phyloP scores from a whole-genome alignment of 192 early-diverging fungal species.

The Mycoemilia scoparia region DNA sequence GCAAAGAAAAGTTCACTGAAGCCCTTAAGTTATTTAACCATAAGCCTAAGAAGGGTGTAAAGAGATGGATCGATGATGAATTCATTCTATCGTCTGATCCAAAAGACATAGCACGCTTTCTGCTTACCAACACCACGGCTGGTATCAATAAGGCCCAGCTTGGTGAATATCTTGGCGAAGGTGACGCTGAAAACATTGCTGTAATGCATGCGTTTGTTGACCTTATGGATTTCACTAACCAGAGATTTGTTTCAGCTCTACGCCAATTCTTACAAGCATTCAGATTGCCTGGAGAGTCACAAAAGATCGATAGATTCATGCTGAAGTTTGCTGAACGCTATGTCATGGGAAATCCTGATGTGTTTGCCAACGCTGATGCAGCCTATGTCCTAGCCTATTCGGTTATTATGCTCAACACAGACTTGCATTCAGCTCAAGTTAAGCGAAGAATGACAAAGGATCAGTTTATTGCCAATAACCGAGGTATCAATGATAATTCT shows the following conservation, averaged over 20 bases:
- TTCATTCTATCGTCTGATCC: slow-evolving; percentile 52
- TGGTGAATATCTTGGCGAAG: slow-evolving; percentile 88
- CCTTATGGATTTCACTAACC: slow-evolving; percentile 55
- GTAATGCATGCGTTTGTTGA: slow-evolving; percentile 98
- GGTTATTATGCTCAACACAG: slow-evolving; percentile 86
- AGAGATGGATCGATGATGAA: slow-evolving; percentile 43
- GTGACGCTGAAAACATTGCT: slow-evolving; percentile 75
- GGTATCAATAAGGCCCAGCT: slow-evolving; percentile 74
- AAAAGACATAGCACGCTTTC: slow-evolving; percentile 51
- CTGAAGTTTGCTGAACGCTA: slow-evolving; percentile 92
- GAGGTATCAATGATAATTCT: slow-evolving; percentile 75
- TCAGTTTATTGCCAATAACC: slow-evolving; percentile 82
- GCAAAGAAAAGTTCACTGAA: slow-evolving; percentile 67
- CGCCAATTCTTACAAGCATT: slow-evolving; percentile 73
- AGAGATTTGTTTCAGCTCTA: slow-evolving; percentile 63
- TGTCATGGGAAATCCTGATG: slow-evolving; percentile 57
- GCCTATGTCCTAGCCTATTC: slow-evolving; percentile 88
- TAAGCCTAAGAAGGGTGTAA: slow-evolving; percentile 82
- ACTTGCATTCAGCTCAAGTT: slow-evolving; percentile 74
- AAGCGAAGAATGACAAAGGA: slow-evolving; percentile 67
- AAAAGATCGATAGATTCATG: slow-evolving; percentile 96
- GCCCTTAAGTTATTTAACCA: slow-evolving; percentile 65
- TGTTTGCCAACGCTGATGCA: slow-evolving; percentile 82
- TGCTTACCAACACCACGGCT: slow-evolving; percentile 40
- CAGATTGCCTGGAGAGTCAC: slow-evolving; percentile 79